Evolutionary conservation across 495 filamentous ascomycete genomes (phyloP).

Genomic region (Chaetomium tenue): DNA sequence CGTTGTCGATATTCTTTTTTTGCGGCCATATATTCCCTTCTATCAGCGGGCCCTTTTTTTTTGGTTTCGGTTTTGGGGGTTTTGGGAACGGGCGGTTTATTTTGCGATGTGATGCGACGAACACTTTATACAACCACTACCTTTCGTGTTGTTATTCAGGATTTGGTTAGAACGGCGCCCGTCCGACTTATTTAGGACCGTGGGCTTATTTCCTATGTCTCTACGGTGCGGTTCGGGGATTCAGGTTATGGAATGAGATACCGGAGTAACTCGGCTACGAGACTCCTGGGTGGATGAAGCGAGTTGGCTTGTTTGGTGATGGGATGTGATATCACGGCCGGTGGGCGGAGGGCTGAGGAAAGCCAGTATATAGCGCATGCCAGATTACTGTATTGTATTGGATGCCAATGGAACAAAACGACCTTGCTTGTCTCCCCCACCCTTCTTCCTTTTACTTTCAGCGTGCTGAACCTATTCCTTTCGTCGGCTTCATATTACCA

Average conservation of each 20-base stretch:
- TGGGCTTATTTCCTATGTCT: not conserved
- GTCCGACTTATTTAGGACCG: not conserved
- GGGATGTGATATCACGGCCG: no score
- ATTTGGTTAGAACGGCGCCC: not conserved
- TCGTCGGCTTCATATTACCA: no score
- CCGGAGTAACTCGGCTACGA: no score
- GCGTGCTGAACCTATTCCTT: no score
- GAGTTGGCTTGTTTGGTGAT: no score
- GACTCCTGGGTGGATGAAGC: no score
- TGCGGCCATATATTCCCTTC: not conserved
- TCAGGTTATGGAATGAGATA: not conserved
- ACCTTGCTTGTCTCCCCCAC: no score
- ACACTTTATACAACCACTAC: slow-evolving; percentile 1
- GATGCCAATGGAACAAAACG: no score
- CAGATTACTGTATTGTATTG: no score
- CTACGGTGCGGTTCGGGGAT: not conserved
- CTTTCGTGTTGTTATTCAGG: not conserved
- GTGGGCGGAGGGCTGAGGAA: no score
- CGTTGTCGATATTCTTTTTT: slow-evolving; percentile 4
- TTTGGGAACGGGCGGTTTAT: not conserved
- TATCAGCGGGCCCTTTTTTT: slow-evolving; percentile 2
- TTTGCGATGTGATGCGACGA: slow-evolving; percentile 1
- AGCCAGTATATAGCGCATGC: no score
- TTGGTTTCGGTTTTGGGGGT: not conserved
- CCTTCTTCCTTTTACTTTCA: no score